Base-by-base conservation (phyloP, 2,329 filamentous ascomycete species). In the Penicillium sp. region DNA sequence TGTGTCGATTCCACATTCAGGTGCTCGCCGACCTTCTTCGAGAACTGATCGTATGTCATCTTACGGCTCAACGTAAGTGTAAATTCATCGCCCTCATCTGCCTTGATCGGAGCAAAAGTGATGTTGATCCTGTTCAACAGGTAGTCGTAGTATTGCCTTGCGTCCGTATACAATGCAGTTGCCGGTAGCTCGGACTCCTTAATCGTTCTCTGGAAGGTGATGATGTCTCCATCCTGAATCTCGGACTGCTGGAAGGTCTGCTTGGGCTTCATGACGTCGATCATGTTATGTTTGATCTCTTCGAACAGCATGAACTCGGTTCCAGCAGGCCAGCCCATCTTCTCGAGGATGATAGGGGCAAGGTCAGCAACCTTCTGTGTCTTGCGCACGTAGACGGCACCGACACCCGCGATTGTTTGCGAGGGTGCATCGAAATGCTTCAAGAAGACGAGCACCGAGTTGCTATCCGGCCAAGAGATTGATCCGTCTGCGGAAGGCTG, bases 201-300 rank as follows among this genome's bases (percentile, higher is more conserved):
- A 32, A 80, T 71, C 22, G 78, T 73, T 52, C 81, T 80, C 67
- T 98, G 93, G 72, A 97, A 96, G 65, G 90, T 95, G 49, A 98
- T 82, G 58, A 98, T 95, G 64, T 98, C 93, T 43, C 93, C 93
- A 61, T 98, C 91, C 66, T 97, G 91, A 22, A 98, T 85, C 67
- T 98, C 94, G 1, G 93, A 93, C 52, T 87, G 83, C 57, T 89
- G 87, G 52, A 98, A 77, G 0, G 89, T 88, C 64, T 88, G 83
- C 72, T 95, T 97, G 0, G 84, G 80, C 71, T 96, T 97, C 75
- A 98, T 85, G 6, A 81, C 78, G 65, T 98, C 94, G 58, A 98
- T 95, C 90, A 97, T 97, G 53, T 83, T 87, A 45, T 90, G 89
- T 71, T 97, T 98, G 71, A 98, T 97, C 74, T 98, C 93, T 77